These are phyloP conservation scores for Penicillium sp. DNA, from an alignment of 2,329 filamentous ascomycete genomes.

Conservation along the genomic window DNA sequence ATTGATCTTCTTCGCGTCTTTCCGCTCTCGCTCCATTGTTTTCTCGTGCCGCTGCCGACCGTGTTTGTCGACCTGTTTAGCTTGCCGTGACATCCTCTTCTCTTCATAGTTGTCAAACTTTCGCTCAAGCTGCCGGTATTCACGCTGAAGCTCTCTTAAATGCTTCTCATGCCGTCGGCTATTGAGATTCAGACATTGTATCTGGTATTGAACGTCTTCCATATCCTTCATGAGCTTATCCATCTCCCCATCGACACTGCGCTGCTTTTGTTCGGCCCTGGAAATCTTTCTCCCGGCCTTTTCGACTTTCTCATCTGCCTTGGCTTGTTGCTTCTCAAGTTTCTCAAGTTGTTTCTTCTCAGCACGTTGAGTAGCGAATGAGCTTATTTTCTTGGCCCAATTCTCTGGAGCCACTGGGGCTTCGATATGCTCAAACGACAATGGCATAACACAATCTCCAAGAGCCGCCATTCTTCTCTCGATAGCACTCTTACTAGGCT, in stretches of 20 bases:
- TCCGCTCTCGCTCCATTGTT: not conserved
- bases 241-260: not conserved
- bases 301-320: not conserved
- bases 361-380: conserved; percentile 7
- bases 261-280: not conserved
- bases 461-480: conserved; percentile 8
- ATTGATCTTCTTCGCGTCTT: conserved; percentile 13
- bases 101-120: conserved; percentile 3
- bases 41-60: not conserved
- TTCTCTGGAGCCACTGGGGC: not conserved
- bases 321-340: conserved; percentile 7
- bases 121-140: conserved; percentile 7
- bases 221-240: conserved; percentile 3
- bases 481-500: not conserved
- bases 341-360: conserved; percentile 14
- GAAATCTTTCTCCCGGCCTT: not conserved
- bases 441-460: conserved; percentile 6
- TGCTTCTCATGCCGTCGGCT: conserved; percentile 1
- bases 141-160: conserved; percentile 6
- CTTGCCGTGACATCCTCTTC: not conserved
- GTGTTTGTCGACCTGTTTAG: not conserved
- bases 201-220: conserved; percentile 2
- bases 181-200: conserved; percentile 1
- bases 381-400: conserved; percentile 11
- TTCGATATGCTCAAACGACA: conserved; percentile 9